Conservation (phyloP, 208 protist species). For the Acanthamoeba divionensis region DNA sequence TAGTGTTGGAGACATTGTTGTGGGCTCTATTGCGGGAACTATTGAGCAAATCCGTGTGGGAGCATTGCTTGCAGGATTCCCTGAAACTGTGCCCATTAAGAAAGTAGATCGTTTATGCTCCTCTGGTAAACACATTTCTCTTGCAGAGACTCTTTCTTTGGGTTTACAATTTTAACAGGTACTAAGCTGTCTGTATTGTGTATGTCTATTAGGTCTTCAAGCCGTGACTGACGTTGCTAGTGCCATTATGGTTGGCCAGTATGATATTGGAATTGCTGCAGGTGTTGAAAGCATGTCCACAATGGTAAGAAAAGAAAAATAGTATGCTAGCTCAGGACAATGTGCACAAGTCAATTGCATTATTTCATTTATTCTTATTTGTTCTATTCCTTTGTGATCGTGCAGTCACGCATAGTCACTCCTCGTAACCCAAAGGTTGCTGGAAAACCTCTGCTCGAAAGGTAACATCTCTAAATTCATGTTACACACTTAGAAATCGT, state of each 20-base stretch:
- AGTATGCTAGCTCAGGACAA: too few relatives aligned
- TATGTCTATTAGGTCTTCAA: constrained; percentile 10
- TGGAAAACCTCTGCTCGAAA: not conserved
- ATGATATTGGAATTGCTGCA: constrained; percentile 66
- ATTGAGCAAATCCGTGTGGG: constrained; percentile 65
- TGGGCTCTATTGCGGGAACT: too few relatives aligned
- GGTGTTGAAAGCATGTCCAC: constrained; percentile 68
- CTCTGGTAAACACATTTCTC: constrained; percentile 58
- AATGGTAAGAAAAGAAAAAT: too few relatives aligned
- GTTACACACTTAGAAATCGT: not conserved
- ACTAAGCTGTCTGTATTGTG: not conserved
- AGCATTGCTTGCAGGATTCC: constrained; percentile 60
- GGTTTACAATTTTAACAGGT: not conserved
- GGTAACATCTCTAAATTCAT: not conserved
- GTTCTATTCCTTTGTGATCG: not conserved
- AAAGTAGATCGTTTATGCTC: constrained; percentile 69
- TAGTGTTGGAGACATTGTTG: too few relatives aligned
- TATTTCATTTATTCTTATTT: not conserved
- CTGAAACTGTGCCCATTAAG: constrained; percentile 56
- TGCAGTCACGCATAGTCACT: too few relatives aligned
- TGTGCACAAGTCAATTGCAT: too few relatives aligned
- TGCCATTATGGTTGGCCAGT: constrained; percentile 56
- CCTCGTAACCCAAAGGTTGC: too few relatives aligned
- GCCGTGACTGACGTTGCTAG: constrained; percentile 64
- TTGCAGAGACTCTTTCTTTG: not conserved